Conservation (phyloP, 2,329 filamentous ascomycete species). For the Diplodia corticola region DNA sequence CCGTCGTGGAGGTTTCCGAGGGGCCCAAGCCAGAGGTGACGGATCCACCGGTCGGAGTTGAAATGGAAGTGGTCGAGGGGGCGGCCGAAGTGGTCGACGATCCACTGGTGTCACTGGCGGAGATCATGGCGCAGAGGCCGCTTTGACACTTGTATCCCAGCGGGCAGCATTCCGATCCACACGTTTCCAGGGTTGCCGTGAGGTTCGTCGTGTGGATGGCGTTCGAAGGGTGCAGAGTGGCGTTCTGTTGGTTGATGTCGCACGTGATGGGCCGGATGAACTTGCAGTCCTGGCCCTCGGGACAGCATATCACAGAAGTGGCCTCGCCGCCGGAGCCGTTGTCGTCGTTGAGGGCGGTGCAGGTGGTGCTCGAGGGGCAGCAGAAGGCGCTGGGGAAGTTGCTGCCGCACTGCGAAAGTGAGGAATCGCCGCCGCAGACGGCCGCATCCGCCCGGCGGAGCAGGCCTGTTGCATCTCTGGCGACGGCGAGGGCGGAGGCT, state of each 20-base stretch:
- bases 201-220: slow-evolving; percentile 68
- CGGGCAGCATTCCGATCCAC: slow-evolving; percentile 66
- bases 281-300: slow-evolving; percentile 57
- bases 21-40: background rate
- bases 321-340: slow-evolving; percentile 48
- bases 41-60: slow-evolving; percentile 10
- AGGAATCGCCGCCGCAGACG: slow-evolving; percentile 54
- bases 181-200: slow-evolving; percentile 53
- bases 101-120: slow-evolving; percentile 46
- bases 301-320: slow-evolving; percentile 71
- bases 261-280: slow-evolving; percentile 65
- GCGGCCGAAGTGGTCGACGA: slow-evolving; percentile 32
- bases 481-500: slow-evolving; percentile 27
- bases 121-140: slow-evolving; percentile 49
- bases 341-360: slow-evolving; percentile 59
- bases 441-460: slow-evolving; percentile 33
- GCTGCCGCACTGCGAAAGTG: slow-evolving; percentile 54
- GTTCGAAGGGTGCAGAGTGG: slow-evolving; percentile 56
- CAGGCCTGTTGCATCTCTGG: slow-evolving; percentile 33
- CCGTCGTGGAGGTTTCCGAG: slow-evolving; percentile 28
- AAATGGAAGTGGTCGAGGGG: slow-evolving; percentile 12
- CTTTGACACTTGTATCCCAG: slow-evolving; percentile 66
- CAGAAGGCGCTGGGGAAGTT: slow-evolving; percentile 66
- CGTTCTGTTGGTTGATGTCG: slow-evolving; percentile 62
- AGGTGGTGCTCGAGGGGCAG: slow-evolving; percentile 58